Percentiles rank a stretch among this genome's conserved stretches.
Conservation (phyloP, 192 early-diverging fungal species). For the Linnemannia exigua region DNA sequence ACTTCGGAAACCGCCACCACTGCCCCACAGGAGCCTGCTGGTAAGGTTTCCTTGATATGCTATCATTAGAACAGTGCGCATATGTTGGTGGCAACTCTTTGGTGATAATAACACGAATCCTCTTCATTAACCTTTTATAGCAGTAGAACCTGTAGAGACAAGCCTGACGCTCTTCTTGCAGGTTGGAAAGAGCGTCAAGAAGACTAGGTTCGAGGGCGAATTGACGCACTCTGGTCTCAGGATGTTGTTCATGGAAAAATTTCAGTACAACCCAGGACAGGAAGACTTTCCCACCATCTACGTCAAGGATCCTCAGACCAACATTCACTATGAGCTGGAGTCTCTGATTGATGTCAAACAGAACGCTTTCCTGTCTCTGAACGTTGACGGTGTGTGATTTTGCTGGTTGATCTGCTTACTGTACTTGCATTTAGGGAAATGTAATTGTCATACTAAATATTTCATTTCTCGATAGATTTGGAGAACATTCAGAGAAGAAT, state of each 20-base stretch:
- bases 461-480: slow-evolving; percentile 35
- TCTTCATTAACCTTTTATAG: neutral
- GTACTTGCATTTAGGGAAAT: neutral
- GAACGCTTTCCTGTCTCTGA: slow-evolving; percentile 67
- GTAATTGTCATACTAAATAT: neutral
- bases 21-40: neutral
- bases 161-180: slow-evolving; percentile 70
- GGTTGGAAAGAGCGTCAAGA: slow-evolving; percentile 74
- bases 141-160: slow-evolving; percentile 22
- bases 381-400: slow-evolving; percentile 62
- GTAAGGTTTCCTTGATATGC: neutral
- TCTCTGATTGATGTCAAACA: slow-evolving; percentile 72
- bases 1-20: neutral
- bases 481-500: slow-evolving; percentile 62
- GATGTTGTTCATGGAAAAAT: slow-evolving; percentile 84
- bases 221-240: slow-evolving; percentile 70
- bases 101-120: neutral
- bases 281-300: slow-evolving; percentile 78
- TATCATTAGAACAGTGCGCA: neutral
- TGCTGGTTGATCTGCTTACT: too few species aligned
- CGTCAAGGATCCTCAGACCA: slow-evolving; percentile 67
- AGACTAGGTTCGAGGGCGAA: slow-evolving; percentile 65
- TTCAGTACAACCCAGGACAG: slow-evolving; percentile 71
- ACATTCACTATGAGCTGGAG: slow-evolving; percentile 77
- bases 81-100: neutral